Percentiles rank a stretch among this genome's conserved stretches.
Evolutionary conservation across 768 basidiomycete genomes (phyloP).

Genomic region (Podaxis rugospora): DNA sequence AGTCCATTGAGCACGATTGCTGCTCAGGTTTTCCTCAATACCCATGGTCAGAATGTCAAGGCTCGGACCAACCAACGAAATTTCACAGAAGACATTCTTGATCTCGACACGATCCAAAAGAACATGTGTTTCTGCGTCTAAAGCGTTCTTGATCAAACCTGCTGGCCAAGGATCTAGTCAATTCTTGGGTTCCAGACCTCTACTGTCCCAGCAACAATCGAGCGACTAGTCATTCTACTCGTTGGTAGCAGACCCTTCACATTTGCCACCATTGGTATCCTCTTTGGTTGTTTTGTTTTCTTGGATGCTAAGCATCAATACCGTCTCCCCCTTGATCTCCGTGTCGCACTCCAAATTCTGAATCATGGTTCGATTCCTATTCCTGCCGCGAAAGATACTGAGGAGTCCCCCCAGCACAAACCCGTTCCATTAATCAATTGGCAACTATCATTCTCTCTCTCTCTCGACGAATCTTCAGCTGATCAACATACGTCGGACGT

Average conservation of each 20-base stretch:
- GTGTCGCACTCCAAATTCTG: neutral
- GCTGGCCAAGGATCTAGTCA: neutral
- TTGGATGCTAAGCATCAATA: neutral
- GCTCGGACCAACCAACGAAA: neutral
- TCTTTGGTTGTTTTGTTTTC: neutral
- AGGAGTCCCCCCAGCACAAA: neutral
- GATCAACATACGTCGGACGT: neutral
- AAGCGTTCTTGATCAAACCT: conserved; percentile 3
- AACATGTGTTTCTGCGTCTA: neutral
- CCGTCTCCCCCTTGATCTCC: conserved; percentile 2
- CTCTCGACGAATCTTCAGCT: neutral
- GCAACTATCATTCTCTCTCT: neutral
- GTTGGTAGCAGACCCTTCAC: conserved; percentile 3
- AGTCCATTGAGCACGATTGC: neutral
- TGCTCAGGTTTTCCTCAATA: neutral
- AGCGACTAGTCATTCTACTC: neutral
- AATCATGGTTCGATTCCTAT: neutral
- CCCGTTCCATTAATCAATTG: conserved; percentile 1
- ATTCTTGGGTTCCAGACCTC: neutral
- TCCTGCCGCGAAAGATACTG: neutral
- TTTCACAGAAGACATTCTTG: neutral
- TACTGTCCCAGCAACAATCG: neutral
- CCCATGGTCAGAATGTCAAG: neutral
- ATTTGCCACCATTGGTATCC: neutral
- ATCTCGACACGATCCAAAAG: neutral